Evolutionary conservation across 1,139 yeast species (phyloP), one percentile per base, ranked within the genome.

Genomic region (Neolecta irregularis): DNA sequence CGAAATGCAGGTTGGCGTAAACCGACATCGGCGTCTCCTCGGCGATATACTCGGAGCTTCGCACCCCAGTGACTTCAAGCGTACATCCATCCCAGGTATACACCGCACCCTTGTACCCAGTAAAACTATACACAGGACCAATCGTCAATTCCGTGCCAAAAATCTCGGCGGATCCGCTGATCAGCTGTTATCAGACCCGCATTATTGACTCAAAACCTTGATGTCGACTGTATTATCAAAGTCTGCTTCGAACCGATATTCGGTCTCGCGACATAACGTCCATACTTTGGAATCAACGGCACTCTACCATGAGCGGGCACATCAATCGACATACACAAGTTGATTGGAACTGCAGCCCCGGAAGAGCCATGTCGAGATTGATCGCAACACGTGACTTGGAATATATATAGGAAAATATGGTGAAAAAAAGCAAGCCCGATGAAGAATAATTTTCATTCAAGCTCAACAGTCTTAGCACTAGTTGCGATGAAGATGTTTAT

Each of bases 111-210:
- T 72, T 66, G 56, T 74, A 51, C 41, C 88, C 65, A 50, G 62
- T 51, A 60, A 74, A 65, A 37, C 64, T 53, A 46, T 78, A 66
- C 17, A 73, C 78, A 1, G 68, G 65, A 41, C 78, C 81, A 24
- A 64, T 60, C 2, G 95, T 80, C 23, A 88, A 64, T 52, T 88
- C 98, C 2, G 95, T 81, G 17, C 98, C 98, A 56, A 78, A 81
- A 13, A 85, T 67, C 56, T 88, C 98, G 2, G 80, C 94, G 2
- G 74, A 65, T 2, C 98, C 98, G 34, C 20, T 33, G n/a, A 18
- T n/a, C 18, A 32, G 20, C 11, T 3, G 4, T 8, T n/a, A 6
- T 33, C 12, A 28, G 24, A 31, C 20, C 34, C 5, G 7, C 15
- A 5, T 8, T 5, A 6, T 8, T 5, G 11, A 23, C 9, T 26